Conservation (phyloP, 2,329 filamentous ascomycete genomes). For the Claviceps sp. region DNA sequence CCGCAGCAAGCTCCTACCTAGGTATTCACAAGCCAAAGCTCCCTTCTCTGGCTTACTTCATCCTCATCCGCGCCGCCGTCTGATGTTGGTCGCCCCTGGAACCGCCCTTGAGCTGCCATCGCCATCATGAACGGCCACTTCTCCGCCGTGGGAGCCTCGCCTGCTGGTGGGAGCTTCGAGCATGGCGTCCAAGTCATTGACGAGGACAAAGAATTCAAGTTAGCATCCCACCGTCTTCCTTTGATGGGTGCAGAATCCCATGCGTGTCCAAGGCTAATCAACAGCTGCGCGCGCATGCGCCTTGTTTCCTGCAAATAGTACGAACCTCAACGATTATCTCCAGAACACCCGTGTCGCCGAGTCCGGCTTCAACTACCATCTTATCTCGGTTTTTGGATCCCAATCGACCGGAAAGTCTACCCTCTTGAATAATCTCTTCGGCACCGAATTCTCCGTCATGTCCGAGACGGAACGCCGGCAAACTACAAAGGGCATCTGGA, state of each 20-base stretch:
- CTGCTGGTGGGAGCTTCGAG: constrained; percentile 57
- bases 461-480: constrained; percentile 85
- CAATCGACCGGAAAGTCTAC: constrained; percentile 98
- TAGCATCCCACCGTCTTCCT: constrained; percentile 21
- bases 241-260: background rate
- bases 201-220: constrained; percentile 91
- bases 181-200: constrained; percentile 96
- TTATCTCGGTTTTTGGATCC: constrained; percentile 97
- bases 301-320: constrained; percentile 30
- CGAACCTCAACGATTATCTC: constrained; percentile 71
- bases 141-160: constrained; percentile 55
- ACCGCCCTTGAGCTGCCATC: constrained; percentile 1
- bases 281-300: constrained; percentile 2
- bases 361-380: constrained; percentile 95
- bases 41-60: background rate
- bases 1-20: background rate
- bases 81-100: constrained; percentile 2
- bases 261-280: background rate
- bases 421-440: constrained; percentile 87
- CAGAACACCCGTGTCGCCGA: constrained; percentile 65
- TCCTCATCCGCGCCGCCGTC: background rate
- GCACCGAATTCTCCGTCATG: constrained; percentile 96
- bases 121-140: constrained; percentile 66
- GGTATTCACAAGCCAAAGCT: background rate
- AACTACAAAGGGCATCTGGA: constrained; percentile 98